phyloP scores from a whole-genome alignment of 2,329 filamentous ascomycete species.

The Cordyceps cateniannulata region DNA sequence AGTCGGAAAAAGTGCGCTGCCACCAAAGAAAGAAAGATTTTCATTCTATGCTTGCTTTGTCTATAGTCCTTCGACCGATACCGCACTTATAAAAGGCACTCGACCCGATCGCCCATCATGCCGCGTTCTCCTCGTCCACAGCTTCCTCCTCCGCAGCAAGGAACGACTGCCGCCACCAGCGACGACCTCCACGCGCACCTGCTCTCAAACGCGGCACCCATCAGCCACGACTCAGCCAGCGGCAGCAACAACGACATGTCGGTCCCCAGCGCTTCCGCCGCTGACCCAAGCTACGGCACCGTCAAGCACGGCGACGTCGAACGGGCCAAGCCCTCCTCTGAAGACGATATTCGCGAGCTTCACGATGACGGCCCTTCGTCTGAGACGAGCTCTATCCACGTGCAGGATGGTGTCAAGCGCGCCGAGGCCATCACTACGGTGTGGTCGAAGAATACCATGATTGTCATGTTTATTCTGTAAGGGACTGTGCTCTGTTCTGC shows the following conservation, averaged over 20 bases:
- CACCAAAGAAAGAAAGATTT: background rate
- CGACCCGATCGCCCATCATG: background rate
- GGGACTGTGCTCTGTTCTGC: slow-evolving; percentile 11
- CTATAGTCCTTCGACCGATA: background rate
- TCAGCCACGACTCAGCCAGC: background rate
- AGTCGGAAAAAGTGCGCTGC: background rate
- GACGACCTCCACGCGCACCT: background rate
- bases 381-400: slow-evolving; percentile 17
- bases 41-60: background rate
- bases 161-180: background rate
- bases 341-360: slow-evolving; percentile 12
- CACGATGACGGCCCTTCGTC: slow-evolving; percentile 4
- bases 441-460: slow-evolving; percentile 30
- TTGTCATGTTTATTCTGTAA: slow-evolving; percentile 32
- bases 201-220: background rate
- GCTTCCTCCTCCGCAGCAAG: background rate
- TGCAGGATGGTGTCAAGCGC: slow-evolving; percentile 30
- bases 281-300: slow-evolving; percentile 2
- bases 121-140: background rate
- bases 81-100: background rate
- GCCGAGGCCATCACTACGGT: slow-evolving; percentile 33
- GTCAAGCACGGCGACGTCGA: slow-evolving; percentile 2
- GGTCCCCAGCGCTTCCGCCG: background rate
- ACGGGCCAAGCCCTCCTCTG: background rate
- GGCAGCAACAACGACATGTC: background rate